These are phyloP conservation scores for Arachnopeziza araneosa DNA, from an alignment of 2,329 filamentous ascomycete genomes.

Conservation along the genomic window DNA sequence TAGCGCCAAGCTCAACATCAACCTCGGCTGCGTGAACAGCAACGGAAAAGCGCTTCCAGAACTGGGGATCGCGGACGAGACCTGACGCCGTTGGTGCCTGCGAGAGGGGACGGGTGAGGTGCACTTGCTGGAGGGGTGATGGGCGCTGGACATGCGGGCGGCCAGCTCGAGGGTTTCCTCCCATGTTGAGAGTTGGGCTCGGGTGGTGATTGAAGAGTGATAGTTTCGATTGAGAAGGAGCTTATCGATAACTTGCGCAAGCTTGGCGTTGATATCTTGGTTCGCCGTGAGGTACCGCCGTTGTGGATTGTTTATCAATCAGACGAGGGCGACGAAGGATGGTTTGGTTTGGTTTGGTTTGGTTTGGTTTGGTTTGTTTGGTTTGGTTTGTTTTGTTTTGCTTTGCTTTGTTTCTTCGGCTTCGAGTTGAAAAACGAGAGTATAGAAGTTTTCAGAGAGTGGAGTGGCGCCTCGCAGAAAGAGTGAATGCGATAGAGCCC, in stretches of 20 bases:
- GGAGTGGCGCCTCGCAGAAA: not conserved
- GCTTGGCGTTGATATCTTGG: not conserved
- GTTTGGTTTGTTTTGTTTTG: too few relatives aligned
- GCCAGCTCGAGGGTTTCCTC: constrained; percentile 17
- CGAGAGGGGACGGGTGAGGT: constrained; percentile 21
- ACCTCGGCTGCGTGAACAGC: constrained; percentile 27
- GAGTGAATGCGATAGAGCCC: not conserved
- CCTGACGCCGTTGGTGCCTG: constrained; percentile 17
- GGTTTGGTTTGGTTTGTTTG: too few relatives aligned
- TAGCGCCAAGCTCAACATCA: constrained; percentile 16
- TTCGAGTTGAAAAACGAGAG: not conserved
- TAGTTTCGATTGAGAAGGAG: not conserved
- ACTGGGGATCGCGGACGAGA: constrained; percentile 28
- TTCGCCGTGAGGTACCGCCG: too few relatives aligned
- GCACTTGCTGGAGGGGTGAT: constrained; percentile 29
- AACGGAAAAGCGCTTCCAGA: constrained; percentile 31
- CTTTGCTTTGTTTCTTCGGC: not conserved
- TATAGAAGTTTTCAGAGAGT: not conserved
- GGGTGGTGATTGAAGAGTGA: not conserved
- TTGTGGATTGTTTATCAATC: too few relatives aligned
- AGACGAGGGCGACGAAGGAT: not conserved
- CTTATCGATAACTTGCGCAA: not conserved
- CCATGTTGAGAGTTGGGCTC: constrained; percentile 10
- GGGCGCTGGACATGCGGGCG: constrained; percentile 20
- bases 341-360: too few relatives aligned